Evolutionary conservation across 495 filamentous ascomycete genomes (phyloP).

Genomic region (Xylaria bambusicola): DNA sequence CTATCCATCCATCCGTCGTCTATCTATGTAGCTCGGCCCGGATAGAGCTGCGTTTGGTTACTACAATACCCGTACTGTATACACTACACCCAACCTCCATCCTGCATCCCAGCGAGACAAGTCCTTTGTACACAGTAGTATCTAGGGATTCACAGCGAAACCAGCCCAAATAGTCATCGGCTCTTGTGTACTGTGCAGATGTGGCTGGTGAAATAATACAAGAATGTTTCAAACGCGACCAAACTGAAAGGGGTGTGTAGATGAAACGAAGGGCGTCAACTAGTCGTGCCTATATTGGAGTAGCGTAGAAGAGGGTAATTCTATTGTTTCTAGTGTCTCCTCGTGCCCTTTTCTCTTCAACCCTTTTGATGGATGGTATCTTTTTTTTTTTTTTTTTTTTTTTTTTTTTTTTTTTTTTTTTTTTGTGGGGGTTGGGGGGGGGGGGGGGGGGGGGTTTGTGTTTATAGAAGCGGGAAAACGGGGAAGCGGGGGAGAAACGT

Average conservation of each 20-base stretch:
- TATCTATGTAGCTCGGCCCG: neutral
- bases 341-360: too few relatives aligned
- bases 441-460: too few relatives aligned
- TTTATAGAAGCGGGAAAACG: too few relatives aligned
- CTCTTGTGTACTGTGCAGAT: conserved; percentile 6
- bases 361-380: neutral
- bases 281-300: neutral
- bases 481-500: too few relatives aligned
- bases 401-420: too few relatives aligned
- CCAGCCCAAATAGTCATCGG: neutral
- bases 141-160: neutral
- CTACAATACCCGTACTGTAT: neutral
- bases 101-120: neutral
- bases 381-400: too few relatives aligned
- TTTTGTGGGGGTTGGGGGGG: too few relatives aligned
- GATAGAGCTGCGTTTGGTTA: neutral
- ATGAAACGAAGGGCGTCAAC: neutral
- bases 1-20: too few relatives aligned
- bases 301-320: conserved; percentile 3
- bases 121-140: neutral
- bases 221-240: neutral
- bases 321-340: neutral
- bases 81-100: neutral
- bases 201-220: conserved; percentile 7
- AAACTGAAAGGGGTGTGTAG: neutral